Percentiles rank a stretch among this genome's conserved stretches.
Conservation (phyloP, 164 flowering plant species). For the Vitis vinifera region ASM3070453v1 NC_081808.1:14702001-14702500, state of each 20-base stretch:
- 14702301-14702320: constrained; percentile 31
- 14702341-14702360: constrained; percentile 48
- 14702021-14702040: too few relatives aligned
- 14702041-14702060: too few relatives aligned
- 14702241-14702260: not conserved
- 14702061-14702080: too few relatives aligned
- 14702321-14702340: constrained; percentile 48
- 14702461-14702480: too few relatives aligned
- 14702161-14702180: constrained; percentile 88
- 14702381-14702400: not conserved
- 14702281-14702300: too few relatives aligned
- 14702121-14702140: constrained; percentile 64
- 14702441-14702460: too few relatives aligned
- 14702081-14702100: too few relatives aligned
- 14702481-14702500: constrained; percentile 26
- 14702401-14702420: too few relatives aligned
- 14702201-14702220: constrained; percentile 76
- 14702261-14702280: too few relatives aligned
- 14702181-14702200: constrained; percentile 79
- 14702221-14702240: constrained; percentile 32
- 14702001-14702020: too few relatives aligned
- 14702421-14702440: too few relatives aligned
- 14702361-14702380: constrained; percentile 62
- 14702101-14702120: too few relatives aligned
- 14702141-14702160: constrained; percentile 74